These are phyloP conservation scores for Xylaria longipes DNA, from an alignment of 495 filamentous ascomycete genomes.

Conservation along the genomic window DNA sequence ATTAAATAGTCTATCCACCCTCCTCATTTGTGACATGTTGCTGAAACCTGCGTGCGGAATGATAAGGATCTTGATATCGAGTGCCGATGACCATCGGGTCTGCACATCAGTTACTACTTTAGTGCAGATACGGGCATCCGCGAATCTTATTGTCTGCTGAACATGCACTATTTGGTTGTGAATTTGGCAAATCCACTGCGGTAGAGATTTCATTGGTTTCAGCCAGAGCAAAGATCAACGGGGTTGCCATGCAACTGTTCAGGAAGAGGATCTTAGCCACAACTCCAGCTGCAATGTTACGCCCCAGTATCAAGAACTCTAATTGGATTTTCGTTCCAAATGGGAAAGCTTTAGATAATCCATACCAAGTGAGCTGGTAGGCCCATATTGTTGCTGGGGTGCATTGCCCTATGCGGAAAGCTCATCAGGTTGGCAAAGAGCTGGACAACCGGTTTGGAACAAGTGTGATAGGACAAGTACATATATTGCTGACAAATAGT, in stretches of 20 bases:
- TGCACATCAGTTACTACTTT: background rate
- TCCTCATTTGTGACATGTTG: background rate
- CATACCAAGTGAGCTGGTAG: background rate
- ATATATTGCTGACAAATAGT: constrained; percentile 7
- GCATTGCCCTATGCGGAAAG: background rate
- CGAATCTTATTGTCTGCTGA: background rate
- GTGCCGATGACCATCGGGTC: background rate
- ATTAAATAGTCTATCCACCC: background rate
- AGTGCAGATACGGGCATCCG: background rate
- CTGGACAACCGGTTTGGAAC: background rate
- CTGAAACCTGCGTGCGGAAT: background rate
- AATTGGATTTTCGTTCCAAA: background rate
- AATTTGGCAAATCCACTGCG: background rate
- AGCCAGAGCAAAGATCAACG: background rate
- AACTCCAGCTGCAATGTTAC: background rate
- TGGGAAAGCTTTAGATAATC: background rate
- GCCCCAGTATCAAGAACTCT: background rate
- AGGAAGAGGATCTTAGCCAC: background rate
- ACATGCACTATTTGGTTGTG: background rate
- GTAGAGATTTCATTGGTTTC: background rate
- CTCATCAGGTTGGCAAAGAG: background rate
- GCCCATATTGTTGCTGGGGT: background rate
- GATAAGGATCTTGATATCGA: background rate
- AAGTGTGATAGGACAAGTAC: background rate
- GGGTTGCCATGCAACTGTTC: background rate